Conservation (phyloP, 1,284 basidiomycete species). For the Blastosporella zonata region DNA sequence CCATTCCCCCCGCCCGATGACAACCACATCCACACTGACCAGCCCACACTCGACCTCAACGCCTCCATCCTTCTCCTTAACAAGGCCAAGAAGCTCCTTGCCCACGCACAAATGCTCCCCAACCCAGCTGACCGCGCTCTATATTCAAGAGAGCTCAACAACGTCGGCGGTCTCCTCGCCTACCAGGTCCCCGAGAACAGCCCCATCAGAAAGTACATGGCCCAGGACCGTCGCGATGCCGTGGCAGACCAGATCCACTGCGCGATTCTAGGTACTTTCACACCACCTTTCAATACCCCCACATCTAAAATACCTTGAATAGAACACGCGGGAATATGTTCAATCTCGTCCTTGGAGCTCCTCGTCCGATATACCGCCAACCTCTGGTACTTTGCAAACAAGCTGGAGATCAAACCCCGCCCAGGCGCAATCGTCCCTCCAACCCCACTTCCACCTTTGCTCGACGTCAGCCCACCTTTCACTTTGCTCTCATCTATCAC, state of each 20-base stretch:
- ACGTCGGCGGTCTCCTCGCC: constrained; percentile 73
- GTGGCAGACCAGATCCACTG: constrained; percentile 85
- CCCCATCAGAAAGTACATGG: constrained; percentile 65
- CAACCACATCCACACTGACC: constrained; percentile 15
- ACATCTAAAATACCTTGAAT: no score
- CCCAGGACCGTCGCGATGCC: constrained; percentile 67
- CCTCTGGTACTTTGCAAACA: constrained; percentile 55
- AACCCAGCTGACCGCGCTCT: constrained; percentile 50
- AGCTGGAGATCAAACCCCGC: constrained; percentile 43
- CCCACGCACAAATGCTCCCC: constrained; percentile 49
- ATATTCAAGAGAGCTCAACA: constrained; percentile 67
- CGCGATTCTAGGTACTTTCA: constrained; percentile 66
- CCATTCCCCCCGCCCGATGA: constrained; percentile 34
- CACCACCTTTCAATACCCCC: neutral
- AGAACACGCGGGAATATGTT: constrained; percentile 52
- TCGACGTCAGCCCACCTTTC: constrained; percentile 23
- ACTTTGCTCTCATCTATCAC: neutral
- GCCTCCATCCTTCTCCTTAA: constrained; percentile 40
- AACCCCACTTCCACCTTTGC: constrained; percentile 20
- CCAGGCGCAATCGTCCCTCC: constrained; percentile 42
- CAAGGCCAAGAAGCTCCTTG: constrained; percentile 61
- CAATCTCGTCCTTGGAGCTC: constrained; percentile 61
- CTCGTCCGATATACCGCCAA: constrained; percentile 56
- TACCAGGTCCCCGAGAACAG: constrained; percentile 74
- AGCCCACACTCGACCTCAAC: neutral